Percentiles rank a stretch among this genome's conserved stretches.
phyloP scores from a whole-genome alignment of 2,329 filamentous ascomycete genomes.

The Samsoniella hepiali region DNA sequence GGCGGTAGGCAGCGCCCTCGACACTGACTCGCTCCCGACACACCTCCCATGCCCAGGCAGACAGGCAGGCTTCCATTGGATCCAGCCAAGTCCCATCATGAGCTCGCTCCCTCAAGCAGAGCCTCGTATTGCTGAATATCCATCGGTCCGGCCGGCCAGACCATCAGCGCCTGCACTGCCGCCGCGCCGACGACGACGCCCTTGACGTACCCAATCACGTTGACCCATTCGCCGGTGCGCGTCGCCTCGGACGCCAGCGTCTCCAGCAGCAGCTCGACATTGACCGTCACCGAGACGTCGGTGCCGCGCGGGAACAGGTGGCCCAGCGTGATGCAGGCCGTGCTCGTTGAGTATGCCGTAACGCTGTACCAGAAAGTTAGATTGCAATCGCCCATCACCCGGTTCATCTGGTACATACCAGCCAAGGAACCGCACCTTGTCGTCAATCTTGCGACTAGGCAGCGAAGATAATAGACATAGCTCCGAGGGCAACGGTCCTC shows the following conservation, averaged over 20 bases:
- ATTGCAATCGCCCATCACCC: background rate
- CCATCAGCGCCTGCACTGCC: slow-evolving; percentile 67
- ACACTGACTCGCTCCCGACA: background rate
- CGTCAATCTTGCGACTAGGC: slow-evolving; percentile 46
- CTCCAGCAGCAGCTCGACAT: slow-evolving; percentile 69
- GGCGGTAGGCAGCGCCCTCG: too few relatives aligned
- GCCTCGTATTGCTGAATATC: slow-evolving; percentile 69
- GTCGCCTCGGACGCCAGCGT: slow-evolving; percentile 60
- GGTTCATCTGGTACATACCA: slow-evolving; percentile 60
- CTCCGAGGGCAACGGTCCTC: slow-evolving; percentile 60
- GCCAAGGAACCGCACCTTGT: slow-evolving; percentile 89
- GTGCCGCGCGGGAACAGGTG: slow-evolving; percentile 58
- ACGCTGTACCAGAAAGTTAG: slow-evolving; percentile 39
- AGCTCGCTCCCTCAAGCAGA: slow-evolving; percentile 38
- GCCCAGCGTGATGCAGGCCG: slow-evolving; percentile 63
- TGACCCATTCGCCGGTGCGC: slow-evolving; percentile 79
- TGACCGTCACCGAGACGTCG: slow-evolving; percentile 56
- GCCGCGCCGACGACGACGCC: slow-evolving; percentile 22
- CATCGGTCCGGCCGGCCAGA: slow-evolving; percentile 75
- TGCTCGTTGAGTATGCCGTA: slow-evolving; percentile 47
- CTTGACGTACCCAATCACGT: slow-evolving; percentile 77
- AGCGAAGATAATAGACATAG: slow-evolving; percentile 65
- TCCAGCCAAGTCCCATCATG: background rate
- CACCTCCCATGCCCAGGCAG: background rate
- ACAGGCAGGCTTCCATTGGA: background rate